Evolutionary conservation across 306 rosid genomes (phyloP).

Genomic region (Malus sieversii): DNA sequence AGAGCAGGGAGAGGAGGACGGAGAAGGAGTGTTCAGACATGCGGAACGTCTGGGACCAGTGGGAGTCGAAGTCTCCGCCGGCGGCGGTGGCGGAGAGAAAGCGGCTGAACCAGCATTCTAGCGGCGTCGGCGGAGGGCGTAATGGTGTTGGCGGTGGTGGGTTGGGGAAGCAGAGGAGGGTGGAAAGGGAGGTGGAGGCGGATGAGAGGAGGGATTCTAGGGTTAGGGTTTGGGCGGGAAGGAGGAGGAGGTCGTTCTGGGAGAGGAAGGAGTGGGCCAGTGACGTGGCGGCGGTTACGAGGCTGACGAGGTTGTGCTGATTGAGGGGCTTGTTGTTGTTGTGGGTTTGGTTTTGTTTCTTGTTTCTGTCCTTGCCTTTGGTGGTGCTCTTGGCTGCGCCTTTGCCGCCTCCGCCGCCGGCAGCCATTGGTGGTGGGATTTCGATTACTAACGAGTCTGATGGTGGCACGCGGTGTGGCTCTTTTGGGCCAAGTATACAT

Average conservation of each 20-base stretch:
- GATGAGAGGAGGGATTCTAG: conserved; percentile 49
- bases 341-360: background rate
- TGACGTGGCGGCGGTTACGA: conserved; percentile 29
- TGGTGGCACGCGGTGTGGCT: background rate
- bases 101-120: conserved; percentile 61
- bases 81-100: conserved; percentile 32
- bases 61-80: conserved; percentile 21
- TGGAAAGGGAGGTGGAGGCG: conserved; percentile 25
- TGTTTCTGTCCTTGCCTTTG: conserved; percentile 11
- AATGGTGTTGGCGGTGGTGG: conserved; percentile 16
- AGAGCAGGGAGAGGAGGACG: conserved; percentile 45
- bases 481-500: background rate
- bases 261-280: conserved; percentile 53
- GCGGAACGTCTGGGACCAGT: conserved; percentile 53
- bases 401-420: conserved; percentile 3
- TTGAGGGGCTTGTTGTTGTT: background rate
- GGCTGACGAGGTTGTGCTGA: conserved; percentile 13
- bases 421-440: conserved; percentile 17
- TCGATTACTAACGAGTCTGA: background rate
- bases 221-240: conserved; percentile 46
- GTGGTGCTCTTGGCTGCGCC: background rate
- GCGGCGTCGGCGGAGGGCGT: background rate
- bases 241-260: conserved; percentile 46
- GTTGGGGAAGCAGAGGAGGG: background rate
- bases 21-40: conserved; percentile 55